Conservation (phyloP, 352 stramenopile species). For the Pythium utonaiense region DNA sequence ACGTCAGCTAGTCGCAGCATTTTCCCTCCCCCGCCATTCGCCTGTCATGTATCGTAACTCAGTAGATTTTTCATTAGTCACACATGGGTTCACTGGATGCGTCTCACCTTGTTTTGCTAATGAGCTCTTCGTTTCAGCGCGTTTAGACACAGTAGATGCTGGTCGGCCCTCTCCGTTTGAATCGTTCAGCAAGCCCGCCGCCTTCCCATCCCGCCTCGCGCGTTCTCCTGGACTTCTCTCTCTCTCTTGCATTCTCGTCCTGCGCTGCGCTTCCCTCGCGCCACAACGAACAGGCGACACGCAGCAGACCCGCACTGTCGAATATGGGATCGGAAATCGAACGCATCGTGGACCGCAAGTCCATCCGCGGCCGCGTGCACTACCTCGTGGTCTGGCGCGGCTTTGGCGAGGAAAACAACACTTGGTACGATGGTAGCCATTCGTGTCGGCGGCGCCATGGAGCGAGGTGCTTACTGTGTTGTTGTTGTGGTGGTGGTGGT, state of each 20-base stretch:
- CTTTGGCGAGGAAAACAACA: slow-evolving; percentile 82
- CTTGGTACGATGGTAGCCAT: slow-evolving; percentile 39
- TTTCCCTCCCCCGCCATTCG: neutral
- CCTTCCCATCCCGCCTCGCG: neutral
- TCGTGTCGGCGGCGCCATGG: neutral
- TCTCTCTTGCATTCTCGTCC: neutral
- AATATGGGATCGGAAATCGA: slow-evolving; percentile 67
- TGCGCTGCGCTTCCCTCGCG: neutral
- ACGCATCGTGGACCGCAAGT: slow-evolving; percentile 78
- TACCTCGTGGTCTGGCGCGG: slow-evolving; percentile 81
- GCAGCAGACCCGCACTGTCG: no score
- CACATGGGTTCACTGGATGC: neutral
- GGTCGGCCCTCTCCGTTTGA: slow-evolving; percentile 14
- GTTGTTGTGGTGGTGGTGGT: neutral
- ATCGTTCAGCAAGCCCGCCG: neutral
- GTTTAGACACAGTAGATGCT: neutral
- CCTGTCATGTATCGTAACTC: neutral
- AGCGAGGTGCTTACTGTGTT: neutral
- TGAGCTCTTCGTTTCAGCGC: slow-evolving; percentile 7
- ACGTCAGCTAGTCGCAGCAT: slow-evolving; percentile 45
- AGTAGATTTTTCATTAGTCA: slow-evolving; percentile 1
- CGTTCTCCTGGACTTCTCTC: neutral
- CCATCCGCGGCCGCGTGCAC: slow-evolving; percentile 75
- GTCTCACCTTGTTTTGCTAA: slow-evolving; percentile 5
- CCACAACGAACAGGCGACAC: no score